Evolutionary conservation across 257 asterid genomes (phyloP), one percentile per base, ranked within the genome.

Genomic region (Parsonsia alboflavescens): DNA sequence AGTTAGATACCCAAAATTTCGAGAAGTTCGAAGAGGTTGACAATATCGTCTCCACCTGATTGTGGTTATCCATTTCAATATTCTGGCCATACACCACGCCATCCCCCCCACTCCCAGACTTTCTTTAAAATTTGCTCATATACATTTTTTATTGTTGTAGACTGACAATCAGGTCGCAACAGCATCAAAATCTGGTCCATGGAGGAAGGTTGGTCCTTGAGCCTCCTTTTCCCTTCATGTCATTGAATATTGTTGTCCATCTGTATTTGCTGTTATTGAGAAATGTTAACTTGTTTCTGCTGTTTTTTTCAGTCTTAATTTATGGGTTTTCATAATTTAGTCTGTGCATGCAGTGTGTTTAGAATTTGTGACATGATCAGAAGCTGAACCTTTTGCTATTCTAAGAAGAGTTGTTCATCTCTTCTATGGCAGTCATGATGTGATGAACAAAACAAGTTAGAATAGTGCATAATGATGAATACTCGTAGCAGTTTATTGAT

Each of bases 11-110:
- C 59, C 99, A 92, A 80, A 94, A 94, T 84, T 94, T 94, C 77
- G 98, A 94, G 85, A 94, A 94, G 86, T 94, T 94, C 75, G 98
- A 94, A 71, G 97, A 94, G 97, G 98, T 94, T 46, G 16, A 54
- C 15, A 11, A 46, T 0, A 73, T 26, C 49, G 75, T 78, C 61
- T 78, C 73, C 46, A 75, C 63, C 63, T 42, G 59, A 10, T 41
- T 61, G 22, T 58, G 54, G 66, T 75, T 75, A 46, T n/a, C 22
- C 81, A 21, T 73, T 72, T 16, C 44, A 16, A 24, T 15, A 48
- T 17, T 17, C 21, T 28, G 44, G 24, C n/a, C n/a, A n/a, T n/a
- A n/a, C n/a, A n/a, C n/a, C n/a, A n/a, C n/a, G n/a, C n/a, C 59
- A 0, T 24, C 24, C 22, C 52, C 39, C 30, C 53, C 45, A n/a